Evolutionary conservation across 768 basidiomycete species (phyloP).

Genomic region (Panaeolus papilionaceus): DNA sequence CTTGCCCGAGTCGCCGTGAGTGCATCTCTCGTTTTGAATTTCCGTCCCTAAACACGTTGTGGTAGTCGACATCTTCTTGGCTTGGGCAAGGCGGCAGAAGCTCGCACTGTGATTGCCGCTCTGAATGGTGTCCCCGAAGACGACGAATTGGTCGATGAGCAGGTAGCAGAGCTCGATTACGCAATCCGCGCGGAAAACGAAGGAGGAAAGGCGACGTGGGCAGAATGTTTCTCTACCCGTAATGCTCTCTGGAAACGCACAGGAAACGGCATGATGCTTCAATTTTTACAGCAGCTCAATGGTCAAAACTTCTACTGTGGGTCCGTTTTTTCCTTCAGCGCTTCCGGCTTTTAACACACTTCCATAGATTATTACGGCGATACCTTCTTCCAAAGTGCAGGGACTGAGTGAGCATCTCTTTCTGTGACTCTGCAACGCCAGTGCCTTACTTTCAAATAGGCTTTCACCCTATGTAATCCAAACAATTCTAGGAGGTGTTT

Average conservation of each 20-base stretch:
- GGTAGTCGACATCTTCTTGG: slow-evolving; percentile 76
- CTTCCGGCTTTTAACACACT: neutral
- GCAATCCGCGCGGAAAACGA: slow-evolving; percentile 78
- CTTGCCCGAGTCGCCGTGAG: slow-evolving; percentile 80
- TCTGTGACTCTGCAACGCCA: neutral
- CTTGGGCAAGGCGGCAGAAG: slow-evolving; percentile 55
- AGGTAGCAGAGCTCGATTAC: slow-evolving; percentile 66
- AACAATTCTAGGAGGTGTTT: slow-evolving; percentile 75
- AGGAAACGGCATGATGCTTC: slow-evolving; percentile 81
- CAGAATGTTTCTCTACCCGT: slow-evolving; percentile 75
- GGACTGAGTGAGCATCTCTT: slow-evolving; percentile 53
- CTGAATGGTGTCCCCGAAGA: slow-evolving; percentile 69
- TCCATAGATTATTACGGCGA: slow-evolving; percentile 76
- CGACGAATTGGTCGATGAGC: slow-evolving; percentile 63
- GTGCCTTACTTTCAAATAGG: slow-evolving; percentile 32
- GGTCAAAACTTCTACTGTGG: slow-evolving; percentile 84
- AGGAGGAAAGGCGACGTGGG: slow-evolving; percentile 80
- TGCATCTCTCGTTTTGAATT: slow-evolving; percentile 21
- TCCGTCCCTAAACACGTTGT: neutral
- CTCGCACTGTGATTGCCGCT: slow-evolving; percentile 65
- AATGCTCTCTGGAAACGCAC: slow-evolving; percentile 79
- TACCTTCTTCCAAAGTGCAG: slow-evolving; percentile 79
- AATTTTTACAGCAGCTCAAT: slow-evolving; percentile 82
- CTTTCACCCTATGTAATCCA: slow-evolving; percentile 78
- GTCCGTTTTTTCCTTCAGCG: slow-evolving; percentile 28